Evolutionary conservation across 371 early-diverging fungal species (phyloP).

Genomic region (Mucor racemosus): DNA sequence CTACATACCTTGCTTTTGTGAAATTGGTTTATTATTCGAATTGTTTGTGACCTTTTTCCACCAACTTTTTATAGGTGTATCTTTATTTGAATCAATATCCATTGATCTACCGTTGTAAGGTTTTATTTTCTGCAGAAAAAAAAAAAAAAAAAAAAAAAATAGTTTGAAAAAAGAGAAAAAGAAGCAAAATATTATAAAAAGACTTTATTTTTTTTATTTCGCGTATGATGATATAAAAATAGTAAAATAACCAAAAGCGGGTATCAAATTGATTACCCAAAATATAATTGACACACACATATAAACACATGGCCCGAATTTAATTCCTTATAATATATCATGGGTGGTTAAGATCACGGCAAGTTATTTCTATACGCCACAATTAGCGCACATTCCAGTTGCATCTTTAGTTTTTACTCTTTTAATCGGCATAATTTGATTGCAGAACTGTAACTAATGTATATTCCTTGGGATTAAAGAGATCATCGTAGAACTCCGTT

Average conservation of each 20-base stretch:
- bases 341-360: neutral
- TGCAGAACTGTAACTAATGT: neutral
- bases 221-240: constrained; percentile 12
- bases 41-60: constrained; percentile 35
- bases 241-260: constrained; percentile 12
- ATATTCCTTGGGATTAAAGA: neutral
- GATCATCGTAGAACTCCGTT: neutral
- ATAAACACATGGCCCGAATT: neutral
- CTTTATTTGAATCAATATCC: constrained; percentile 28
- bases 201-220: constrained; percentile 3
- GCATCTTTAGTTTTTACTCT: neutral
- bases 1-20: constrained; percentile 28
- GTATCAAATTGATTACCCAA: constrained; percentile 1
- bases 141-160: constrained; percentile 10
- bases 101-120: constrained; percentile 1
- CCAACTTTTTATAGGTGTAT: constrained; percentile 36
- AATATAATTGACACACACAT: constrained; percentile 1
- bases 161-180: constrained; percentile 13
- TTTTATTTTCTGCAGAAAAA: neutral
- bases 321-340: neutral
- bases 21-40: constrained; percentile 20
- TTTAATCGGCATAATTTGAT: neutral
- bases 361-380: neutral
- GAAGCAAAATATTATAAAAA: constrained; percentile 13
- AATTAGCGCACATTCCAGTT: neutral